Conservation (phyloP, 768 basidiomycete species). For the Kwoniella dejecticola region DNA sequence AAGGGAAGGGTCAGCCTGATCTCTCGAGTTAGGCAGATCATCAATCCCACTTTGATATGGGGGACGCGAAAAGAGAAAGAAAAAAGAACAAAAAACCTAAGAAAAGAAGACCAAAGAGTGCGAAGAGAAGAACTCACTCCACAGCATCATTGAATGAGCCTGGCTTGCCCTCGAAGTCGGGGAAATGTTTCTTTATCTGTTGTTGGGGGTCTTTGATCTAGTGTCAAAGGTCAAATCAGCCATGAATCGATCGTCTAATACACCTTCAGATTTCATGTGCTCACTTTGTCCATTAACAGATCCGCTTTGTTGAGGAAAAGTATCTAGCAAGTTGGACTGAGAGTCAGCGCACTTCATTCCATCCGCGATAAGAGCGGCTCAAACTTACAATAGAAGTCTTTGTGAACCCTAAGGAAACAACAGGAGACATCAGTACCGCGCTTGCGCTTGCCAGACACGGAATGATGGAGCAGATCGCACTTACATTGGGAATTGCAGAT, state of each 20-base stretch:
- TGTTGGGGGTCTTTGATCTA: constrained; percentile 64
- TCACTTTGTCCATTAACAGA: constrained; percentile 73
- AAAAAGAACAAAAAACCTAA: too few species aligned
- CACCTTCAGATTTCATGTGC: too few species aligned
- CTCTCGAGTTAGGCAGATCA: too few species aligned
- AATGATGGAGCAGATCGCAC: neutral
- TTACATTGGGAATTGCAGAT: constrained; percentile 90
- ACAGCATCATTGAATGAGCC: constrained; percentile 73
- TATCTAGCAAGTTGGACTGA: constrained; percentile 62
- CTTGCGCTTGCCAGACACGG: neutral
- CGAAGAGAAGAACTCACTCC: constrained; percentile 45
- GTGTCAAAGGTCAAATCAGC: neutral
- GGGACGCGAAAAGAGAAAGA: neutral
- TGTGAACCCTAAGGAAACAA: constrained; percentile 69
- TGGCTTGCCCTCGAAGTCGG: constrained; percentile 68
- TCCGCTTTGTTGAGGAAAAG: constrained; percentile 95
- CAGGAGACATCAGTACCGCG: neutral
- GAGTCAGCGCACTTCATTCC: neutral
- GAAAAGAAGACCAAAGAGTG: too few species aligned
- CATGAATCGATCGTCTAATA: neutral
- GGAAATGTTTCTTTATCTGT: constrained; percentile 85
- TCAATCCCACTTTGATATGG: neutral
- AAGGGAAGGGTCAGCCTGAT: too few species aligned
- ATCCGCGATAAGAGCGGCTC: neutral
- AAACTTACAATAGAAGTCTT: constrained; percentile 80